Base-by-base conservation (phyloP, 768 basidiomycete species). In the Lentinula guzmanii region DNA sequence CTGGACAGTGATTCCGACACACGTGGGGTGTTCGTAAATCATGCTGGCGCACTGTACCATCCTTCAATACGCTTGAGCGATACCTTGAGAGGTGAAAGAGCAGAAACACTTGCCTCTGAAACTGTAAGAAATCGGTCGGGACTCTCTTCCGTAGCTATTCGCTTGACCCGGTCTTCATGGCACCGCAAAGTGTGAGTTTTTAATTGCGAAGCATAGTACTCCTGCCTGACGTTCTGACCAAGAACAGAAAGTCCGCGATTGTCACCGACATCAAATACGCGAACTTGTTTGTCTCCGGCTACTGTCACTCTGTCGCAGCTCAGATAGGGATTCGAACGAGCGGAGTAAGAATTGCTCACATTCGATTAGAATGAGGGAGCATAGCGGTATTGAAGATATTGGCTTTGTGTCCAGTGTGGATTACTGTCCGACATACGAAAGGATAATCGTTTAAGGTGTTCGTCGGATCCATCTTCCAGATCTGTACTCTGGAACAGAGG, bases 331-430 rank as follows among this genome's bases (percentile, higher is more conserved):
- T 53, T 21, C 43, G 33, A 10, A 28, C 18, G 31, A 28, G 9
- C 34, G 28, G 13, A 41, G 10, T 45, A 59, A 54, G 33, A 16
- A 28, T 46, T 28, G 69, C 84, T 77, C 71, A 92, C 85, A 95
- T 89, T 57, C 85, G 82, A n/a, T 86, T 82, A 10, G 91, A 90
- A 64, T 82, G 76, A 0, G 92, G 91, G 1, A 96, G 76, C 80
- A 91, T 87, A 51, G 90, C 84, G 0, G 83, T 85, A 65, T 87
- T 90, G 77, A 96, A 96, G 51, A 96, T 91, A 67, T 96, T 96
- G 11, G 81, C 85, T 51, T 75, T 80, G 70, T 96, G 93, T 3
- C 91, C 91, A 0, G 93, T 94, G 13, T 79, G 71, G 54, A 95
- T 86, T n/a, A 88, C 81, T 7, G 85, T 78, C 60, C 83, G 77